Evolutionary conservation across 805 yeast species (phyloP), one percentile per base, ranked within the genome.

Genomic region (Saccharomycopsis fodiens): DNA sequence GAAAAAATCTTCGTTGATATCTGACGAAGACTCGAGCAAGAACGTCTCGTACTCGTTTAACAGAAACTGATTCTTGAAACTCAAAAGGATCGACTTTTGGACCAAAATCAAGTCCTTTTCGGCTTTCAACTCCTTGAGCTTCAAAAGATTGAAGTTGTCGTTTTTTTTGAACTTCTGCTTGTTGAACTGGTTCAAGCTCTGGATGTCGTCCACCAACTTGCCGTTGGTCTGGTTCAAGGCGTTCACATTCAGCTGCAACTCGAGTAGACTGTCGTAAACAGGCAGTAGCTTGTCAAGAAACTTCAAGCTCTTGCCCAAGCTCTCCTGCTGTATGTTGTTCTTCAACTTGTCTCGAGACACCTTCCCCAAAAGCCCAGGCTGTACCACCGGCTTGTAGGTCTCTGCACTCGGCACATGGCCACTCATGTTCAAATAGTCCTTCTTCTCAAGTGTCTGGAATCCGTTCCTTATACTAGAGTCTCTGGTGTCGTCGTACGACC

Each of bases 11-110:
- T 69, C 65, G 34, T 68, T 64, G 7, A 73, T 50, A 15, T 58
- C 46, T 45, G 65, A 16, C 1, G 46, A 35, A 12, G 45, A 38
- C 40, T 37, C 35, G 7, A 50, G 29, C 17, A 46, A 32, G 30
- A 35, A 50, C 70, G 68, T 19, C 61, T 91, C 97, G 46, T 76
- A 74, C 50, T 81, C 89, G 37, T 73, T 73, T 37, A 91, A 60
- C 0, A 89, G 76, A 57, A 84, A 86, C 46, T 74, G 74, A 3
- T 71, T 68, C 51, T 79, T 77, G 53, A 83, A 75, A 23, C 72
- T 69, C 0, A 61, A 54, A 35, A 85, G 60, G 1, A 85, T 55
- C 31, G 67, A 60, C 55, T 74, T 79, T 54, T 81, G 77, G 41
- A 81, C 52, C 3, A 45, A 34, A 2, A 58, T 17, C 13, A 52